Percentiles rank a stretch among this genome's conserved stretches.
Evolutionary conservation across 169 alveolate genomes (phyloP).

Genomic region (Fabrea salina): DNA sequence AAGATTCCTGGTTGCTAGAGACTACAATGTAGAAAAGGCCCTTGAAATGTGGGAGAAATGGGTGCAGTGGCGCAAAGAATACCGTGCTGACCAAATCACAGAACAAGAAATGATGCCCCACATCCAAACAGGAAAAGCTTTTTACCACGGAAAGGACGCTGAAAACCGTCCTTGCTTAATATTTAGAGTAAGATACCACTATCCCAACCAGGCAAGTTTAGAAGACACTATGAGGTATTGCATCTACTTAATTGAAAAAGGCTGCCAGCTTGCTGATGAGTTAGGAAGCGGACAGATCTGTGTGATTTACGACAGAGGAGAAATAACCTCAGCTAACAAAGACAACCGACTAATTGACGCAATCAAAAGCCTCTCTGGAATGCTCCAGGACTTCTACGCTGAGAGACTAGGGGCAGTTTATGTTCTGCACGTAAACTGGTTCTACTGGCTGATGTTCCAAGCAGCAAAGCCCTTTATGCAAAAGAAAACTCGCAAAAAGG

Average conservation of each 20-base stretch:
- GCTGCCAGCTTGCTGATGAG: conserved; percentile 40
- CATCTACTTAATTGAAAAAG: conserved; percentile 51
- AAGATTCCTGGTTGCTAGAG: conserved; percentile 42
- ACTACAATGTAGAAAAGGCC: conserved; percentile 45
- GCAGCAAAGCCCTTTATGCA: conserved; percentile 52
- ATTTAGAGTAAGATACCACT: conserved; percentile 42
- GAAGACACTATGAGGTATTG: conserved; percentile 45
- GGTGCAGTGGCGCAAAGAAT: conserved; percentile 54
- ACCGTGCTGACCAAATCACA: conserved; percentile 44
- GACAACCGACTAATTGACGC: conserved; percentile 36
- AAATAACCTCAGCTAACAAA: conserved; percentile 38
- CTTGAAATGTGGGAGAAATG: conserved; percentile 56
- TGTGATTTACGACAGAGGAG: conserved; percentile 63
- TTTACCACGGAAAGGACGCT: conserved; percentile 40
- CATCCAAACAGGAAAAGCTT: conserved; percentile 42
- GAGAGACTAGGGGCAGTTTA: conserved; percentile 55
- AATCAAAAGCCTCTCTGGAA: conserved; percentile 17
- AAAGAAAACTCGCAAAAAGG: conserved; percentile 52
- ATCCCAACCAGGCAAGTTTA: conserved; percentile 36
- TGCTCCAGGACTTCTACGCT: conserved; percentile 60
- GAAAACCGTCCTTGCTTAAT: conserved; percentile 41
- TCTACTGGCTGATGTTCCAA: conserved; percentile 45
- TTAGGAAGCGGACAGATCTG: conserved; percentile 42
- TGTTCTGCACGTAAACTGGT: conserved; percentile 58
- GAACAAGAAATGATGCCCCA: conserved; percentile 20